A percentile compares a stretch with the other conserved stretches of the same genome.
Evolutionary conservation across 1,139 yeast genomes (phyloP).

Genomic region (Casaregolazyma suthepensis): DNA sequence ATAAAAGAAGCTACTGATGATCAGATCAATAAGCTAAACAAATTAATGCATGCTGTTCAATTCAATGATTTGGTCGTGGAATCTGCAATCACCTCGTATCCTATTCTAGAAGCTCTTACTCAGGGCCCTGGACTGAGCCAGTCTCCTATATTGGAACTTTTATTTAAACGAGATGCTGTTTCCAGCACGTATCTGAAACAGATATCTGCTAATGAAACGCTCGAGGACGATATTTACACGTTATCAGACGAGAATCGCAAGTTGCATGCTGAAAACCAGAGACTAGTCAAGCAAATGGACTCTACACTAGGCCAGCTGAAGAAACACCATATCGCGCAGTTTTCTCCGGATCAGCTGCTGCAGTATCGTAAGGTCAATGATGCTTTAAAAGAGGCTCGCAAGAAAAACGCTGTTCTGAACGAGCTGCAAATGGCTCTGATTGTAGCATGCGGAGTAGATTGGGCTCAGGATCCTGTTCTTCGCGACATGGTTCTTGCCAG

Average conservation of each 20-base stretch:
- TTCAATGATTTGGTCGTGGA: constrained; percentile 11
- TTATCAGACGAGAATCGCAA: constrained; percentile 8
- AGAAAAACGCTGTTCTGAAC: constrained; percentile 16
- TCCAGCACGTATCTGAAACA: constrained; percentile 11
- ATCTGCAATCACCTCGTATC: constrained; percentile 4
- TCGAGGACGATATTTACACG: constrained; percentile 9
- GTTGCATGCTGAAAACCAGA: constrained; percentile 14
- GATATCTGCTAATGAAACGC: constrained; percentile 2
- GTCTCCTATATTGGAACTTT: constrained; percentile 1
- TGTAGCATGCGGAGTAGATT: constrained; percentile 21
- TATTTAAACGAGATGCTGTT: constrained; percentile 14
- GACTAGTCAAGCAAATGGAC: constrained; percentile 10
- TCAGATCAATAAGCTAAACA: background rate
- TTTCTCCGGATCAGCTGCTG: constrained; percentile 12
- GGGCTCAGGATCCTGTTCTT: constrained; percentile 19
- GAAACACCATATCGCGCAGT: constrained; percentile 9
- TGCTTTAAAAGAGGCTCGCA: constrained; percentile 10
- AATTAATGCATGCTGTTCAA: constrained; percentile 7
- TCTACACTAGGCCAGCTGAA: constrained; percentile 6
- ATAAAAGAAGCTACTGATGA: background rate
- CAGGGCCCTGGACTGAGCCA: constrained; percentile 7
- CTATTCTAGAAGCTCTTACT: constrained; percentile 8
- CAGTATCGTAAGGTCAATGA: constrained; percentile 10
- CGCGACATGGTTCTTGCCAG: constrained; percentile 15
- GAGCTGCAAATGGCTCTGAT: constrained; percentile 21